Percentiles rank a stretch among this genome's conserved stretches.
phyloP scores from a whole-genome alignment of 371 early-diverging fungal genomes.

The Mucor irregularis region DNA sequence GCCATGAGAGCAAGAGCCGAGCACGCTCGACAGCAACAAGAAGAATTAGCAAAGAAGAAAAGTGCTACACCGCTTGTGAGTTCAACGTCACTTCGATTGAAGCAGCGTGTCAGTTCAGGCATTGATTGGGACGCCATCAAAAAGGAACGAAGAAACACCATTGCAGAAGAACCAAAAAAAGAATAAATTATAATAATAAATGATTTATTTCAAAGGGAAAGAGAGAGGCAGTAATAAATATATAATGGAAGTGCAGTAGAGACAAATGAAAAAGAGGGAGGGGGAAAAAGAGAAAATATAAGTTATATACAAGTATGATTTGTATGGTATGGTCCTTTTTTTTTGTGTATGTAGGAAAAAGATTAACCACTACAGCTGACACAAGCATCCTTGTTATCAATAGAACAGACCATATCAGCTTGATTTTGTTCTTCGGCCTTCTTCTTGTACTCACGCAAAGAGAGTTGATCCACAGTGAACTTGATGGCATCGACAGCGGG shows the following conservation, averaged over 20 bases:
- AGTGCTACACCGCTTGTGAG: background rate
- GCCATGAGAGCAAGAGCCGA: constrained; percentile 48
- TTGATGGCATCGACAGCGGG: constrained; percentile 98
- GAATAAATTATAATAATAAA: too few relatives aligned
- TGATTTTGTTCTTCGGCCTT: constrained; percentile 36
- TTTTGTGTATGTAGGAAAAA: background rate
- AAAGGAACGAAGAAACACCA: constrained; percentile 33
- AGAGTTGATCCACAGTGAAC: constrained; percentile 52
- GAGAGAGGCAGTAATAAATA: too few relatives aligned
- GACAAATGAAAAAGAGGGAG: too few relatives aligned
- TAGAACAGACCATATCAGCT: constrained; percentile 59
- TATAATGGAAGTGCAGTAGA: too few relatives aligned
- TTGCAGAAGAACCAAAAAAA: background rate
- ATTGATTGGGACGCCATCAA: constrained; percentile 43
- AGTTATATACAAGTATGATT: background rate
- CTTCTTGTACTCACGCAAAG: constrained; percentile 33
- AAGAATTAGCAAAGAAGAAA: constrained; percentile 33
- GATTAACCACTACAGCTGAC: constrained; percentile 84
- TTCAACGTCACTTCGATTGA: constrained; percentile 23
- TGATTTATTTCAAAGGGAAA: too few relatives aligned
- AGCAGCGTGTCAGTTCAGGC: constrained; percentile 33
- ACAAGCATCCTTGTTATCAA: constrained; percentile 92
- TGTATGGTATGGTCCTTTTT: too few relatives aligned
- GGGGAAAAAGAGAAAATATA: too few relatives aligned
- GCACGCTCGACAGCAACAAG: constrained; percentile 40